Evolutionary conservation across 2,329 filamentous ascomycete genomes (phyloP), one percentile per base, ranked within the genome.

Genomic region (Alternaria metachromatica): DNA sequence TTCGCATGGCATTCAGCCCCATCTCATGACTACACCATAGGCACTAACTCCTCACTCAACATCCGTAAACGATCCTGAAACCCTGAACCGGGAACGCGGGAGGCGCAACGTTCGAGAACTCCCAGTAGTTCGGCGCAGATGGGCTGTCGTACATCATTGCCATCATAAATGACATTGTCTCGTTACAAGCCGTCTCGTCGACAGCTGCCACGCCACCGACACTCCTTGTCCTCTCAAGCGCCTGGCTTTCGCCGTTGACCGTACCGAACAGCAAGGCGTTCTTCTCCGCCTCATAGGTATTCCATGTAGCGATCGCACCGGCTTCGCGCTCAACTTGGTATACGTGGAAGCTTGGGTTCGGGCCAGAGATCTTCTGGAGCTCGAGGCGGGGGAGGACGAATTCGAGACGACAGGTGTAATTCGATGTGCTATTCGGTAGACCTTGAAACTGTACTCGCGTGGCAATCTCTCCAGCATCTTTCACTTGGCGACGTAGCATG

Each of bases 151-250:
- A 73, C 33, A 64, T 62, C 71, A 76, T 71, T 7, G 70, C 69
- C 70, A 77, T 75, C 58, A 74, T 70, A 49, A 76, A 77, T 12
- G 73, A 75, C 55, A 77, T 46, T 20, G 71, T 75, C 49, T 73
- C 67, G 53, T 71, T 75, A 43, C 75, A 78, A 13, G 45, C 46
- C 37, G 62, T 66, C 37, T 63, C 37, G 12, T 68, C 69, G 9
- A 77, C 58, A 0, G 69, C 68, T 8, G 71, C 62, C 6, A 73
- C 48, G 4, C 70, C 70, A 3, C 66, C 69, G 5, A 62, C 66
- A 10, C 60, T 62, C 55, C 69, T 66, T 50, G 62, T 68, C 37
- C 41, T 37, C 21, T 65, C 43, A 25, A 73, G 56, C 37, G 70
- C 70, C 10, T 56, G 61, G 2, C 54, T 23, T 26, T 72, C 66